A percentile compares a stretch with the other conserved stretches of the same genome.
phyloP scores from a whole-genome alignment of 139 green algal species.

The Desmodesmus armatus region DNA sequence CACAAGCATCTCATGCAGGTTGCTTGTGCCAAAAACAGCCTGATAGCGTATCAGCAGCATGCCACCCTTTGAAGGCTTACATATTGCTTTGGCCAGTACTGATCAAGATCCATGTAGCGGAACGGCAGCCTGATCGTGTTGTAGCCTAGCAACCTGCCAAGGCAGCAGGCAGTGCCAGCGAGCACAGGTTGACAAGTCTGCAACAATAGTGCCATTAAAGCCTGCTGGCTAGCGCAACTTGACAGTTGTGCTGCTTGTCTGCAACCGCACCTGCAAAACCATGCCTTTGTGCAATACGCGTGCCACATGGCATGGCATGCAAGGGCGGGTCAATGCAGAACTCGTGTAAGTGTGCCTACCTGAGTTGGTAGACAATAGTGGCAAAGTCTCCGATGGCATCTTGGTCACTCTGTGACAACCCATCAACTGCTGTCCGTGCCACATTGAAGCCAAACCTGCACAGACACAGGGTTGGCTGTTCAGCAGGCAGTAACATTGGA shows the following conservation, averaged over 20 bases:
- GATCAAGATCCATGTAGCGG: constrained; percentile 24
- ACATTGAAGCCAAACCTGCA: constrained; percentile 47
- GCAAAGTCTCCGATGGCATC: constrained; percentile 22
- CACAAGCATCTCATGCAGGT: no score
- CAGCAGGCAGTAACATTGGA: no score
- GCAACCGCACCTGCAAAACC: no score
- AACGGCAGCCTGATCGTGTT: constrained; percentile 45
- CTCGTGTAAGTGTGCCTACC: not conserved
- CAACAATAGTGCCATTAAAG: not conserved
- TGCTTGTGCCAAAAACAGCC: no score
- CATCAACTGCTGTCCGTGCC: constrained; percentile 20
- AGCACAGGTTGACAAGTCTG: no score
- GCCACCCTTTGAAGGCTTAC: not conserved
- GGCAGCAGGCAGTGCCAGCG: no score
- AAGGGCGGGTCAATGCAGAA: not conserved
- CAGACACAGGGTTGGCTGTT: no score
- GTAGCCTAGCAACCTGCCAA: constrained; percentile 43
- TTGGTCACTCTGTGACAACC: not conserved
- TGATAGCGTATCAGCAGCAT: no score
- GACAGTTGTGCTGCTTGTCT: no score
- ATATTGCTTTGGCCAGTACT: not conserved
- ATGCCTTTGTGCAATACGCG: not conserved
- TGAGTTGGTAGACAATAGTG: constrained; percentile 38
- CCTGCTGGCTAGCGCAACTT: no score
- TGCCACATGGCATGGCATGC: not conserved